These are phyloP conservation scores for Boletus mariae DNA, from an alignment of 1,284 basidiomycete genomes.

Conservation along the genomic window DNA sequence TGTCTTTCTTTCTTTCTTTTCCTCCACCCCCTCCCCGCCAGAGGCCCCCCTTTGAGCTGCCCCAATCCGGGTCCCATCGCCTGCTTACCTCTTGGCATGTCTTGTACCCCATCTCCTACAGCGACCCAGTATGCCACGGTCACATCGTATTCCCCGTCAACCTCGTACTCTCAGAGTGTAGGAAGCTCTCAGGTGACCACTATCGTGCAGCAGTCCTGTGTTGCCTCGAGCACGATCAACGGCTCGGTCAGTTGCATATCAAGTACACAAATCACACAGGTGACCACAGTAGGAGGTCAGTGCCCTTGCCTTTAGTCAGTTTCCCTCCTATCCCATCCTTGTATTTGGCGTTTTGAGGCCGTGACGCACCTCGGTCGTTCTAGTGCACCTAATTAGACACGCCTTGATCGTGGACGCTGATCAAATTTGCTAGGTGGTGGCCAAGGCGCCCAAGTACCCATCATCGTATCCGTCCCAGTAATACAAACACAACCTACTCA, in stretches of 20 bases:
- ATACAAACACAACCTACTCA: conserved; percentile 34
- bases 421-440: conserved; percentile 26
- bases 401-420: conserved; percentile 12
- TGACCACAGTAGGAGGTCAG: conserved; percentile 38
- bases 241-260: conserved; percentile 29
- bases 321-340: background rate
- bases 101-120: conserved; percentile 37
- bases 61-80: background rate
- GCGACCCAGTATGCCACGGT: conserved; percentile 37
- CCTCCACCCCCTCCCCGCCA: background rate
- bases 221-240: conserved; percentile 26
- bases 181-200: conserved; percentile 31
- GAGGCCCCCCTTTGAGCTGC: background rate
- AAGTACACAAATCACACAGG: conserved; percentile 21
- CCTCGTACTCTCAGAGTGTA: conserved; percentile 33
- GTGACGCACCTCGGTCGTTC: conserved; percentile 2
- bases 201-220: conserved; percentile 31
- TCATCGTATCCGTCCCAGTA: conserved; percentile 33
- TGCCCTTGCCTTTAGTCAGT: background rate
- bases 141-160: conserved; percentile 33
- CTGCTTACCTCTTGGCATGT: conserved; percentile 11
- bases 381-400: background rate
- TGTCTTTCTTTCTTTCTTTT: conserved; percentile 1
- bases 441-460: conserved; percentile 35
- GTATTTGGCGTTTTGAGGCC: conserved; percentile 1